These are phyloP conservation scores for Pestalotiopsis sp. DNA, from an alignment of 2,329 filamentous ascomycete species.

Conservation along the genomic window DNA sequence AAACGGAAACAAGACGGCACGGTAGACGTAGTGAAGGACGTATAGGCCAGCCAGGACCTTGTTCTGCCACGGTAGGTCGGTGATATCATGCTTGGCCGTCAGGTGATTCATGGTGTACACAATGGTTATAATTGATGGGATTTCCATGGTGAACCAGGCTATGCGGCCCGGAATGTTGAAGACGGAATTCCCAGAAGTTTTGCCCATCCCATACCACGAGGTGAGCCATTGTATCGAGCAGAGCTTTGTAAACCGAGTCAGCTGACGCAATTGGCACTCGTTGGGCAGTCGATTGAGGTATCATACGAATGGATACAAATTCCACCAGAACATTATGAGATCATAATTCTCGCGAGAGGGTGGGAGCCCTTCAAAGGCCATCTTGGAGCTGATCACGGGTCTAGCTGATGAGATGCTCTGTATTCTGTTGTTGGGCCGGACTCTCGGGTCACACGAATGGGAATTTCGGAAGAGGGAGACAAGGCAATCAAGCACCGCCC, in stretches of 20 bases:
- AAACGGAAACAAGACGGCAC: slow-evolving; percentile 80
- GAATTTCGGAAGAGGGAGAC: no score
- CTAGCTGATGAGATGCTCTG: not conserved
- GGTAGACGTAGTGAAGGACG: slow-evolving; percentile 87
- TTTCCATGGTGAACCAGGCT: slow-evolving; percentile 89
- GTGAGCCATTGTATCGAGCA: slow-evolving; percentile 74
- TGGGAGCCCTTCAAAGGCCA: slow-evolving; percentile 59
- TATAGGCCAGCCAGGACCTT: slow-evolving; percentile 74
- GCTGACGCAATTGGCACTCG: not conserved
- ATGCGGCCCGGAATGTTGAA: slow-evolving; percentile 89
- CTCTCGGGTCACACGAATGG: no score
- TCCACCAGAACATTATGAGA: slow-evolving; percentile 51
- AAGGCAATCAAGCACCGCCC: no score
- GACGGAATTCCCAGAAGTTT: slow-evolving; percentile 75
- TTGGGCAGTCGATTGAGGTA: not conserved
- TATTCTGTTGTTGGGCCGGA: slow-evolving; percentile 27
- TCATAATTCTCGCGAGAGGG: slow-evolving; percentile 62
- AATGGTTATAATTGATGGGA: slow-evolving; percentile 74
- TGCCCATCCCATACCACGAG: slow-evolving; percentile 90
- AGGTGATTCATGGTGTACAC: slow-evolving; percentile 78
- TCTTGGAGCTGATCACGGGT: slow-evolving; percentile 34
- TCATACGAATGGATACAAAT: slow-evolving; percentile 57
- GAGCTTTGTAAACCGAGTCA: slow-evolving; percentile 52
- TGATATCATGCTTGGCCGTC: slow-evolving; percentile 58
- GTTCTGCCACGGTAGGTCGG: slow-evolving; percentile 74